A percentile compares a stretch with the other conserved stretches of the same genome.
Evolutionary conservation across 2,329 filamentous ascomycete species (phyloP).

Genomic region (Orbilia oligospora): DNA sequence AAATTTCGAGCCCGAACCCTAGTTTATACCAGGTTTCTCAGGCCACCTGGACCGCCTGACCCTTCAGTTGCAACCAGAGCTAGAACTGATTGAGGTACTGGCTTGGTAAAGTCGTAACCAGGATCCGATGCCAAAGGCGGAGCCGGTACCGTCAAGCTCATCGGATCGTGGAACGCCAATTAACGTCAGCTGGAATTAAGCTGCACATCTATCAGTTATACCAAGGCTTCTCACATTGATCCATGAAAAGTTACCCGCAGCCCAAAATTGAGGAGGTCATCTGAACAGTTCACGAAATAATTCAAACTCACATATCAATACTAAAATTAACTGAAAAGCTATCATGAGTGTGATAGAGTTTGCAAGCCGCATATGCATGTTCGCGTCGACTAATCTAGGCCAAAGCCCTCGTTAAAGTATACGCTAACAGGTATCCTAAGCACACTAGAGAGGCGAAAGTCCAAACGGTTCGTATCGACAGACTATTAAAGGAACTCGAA

Average conservation of each 20-base stretch:
- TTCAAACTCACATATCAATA: not conserved
- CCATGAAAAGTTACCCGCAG: not conserved
- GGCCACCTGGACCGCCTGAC: constrained; percentile 32
- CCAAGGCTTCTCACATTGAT: not conserved
- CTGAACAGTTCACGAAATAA: not conserved
- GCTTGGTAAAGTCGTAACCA: not conserved
- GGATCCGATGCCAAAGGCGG: constrained; percentile 15
- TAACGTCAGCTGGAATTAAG: constrained; percentile 12
- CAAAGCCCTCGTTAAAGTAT: not conserved
- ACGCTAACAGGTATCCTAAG: not conserved
- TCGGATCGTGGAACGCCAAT: not conserved
- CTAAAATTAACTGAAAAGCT: not conserved
- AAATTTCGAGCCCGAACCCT: constrained; percentile 6
- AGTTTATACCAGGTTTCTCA: constrained; percentile 21
- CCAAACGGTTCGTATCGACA: constrained; percentile 13
- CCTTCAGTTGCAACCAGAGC: not conserved
- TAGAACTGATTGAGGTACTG: not conserved
- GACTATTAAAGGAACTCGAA: constrained; percentile 5
- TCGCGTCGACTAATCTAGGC: not conserved
- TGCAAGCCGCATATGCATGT: not conserved
- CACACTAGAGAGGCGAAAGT: not conserved
- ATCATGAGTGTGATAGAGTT: not conserved
- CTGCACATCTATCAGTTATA: not conserved
- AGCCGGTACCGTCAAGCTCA: too few species aligned
- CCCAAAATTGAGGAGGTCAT: not conserved